Base-by-base conservation (phyloP, 495 filamentous ascomycete genomes). In the Hyphodiscus hymeniophilus region DNA sequence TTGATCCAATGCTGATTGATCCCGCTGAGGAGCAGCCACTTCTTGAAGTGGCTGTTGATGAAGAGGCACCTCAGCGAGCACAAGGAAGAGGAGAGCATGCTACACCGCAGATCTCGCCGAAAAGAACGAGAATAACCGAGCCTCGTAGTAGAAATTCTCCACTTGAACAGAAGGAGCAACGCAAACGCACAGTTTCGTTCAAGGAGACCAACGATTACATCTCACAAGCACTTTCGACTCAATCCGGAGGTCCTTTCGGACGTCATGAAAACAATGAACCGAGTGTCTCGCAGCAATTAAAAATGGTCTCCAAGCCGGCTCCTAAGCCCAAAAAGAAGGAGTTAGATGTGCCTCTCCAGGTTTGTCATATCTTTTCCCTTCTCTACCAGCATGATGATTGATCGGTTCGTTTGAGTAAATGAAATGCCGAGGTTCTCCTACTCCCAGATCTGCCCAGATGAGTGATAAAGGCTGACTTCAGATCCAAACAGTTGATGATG, bases 401-500 rank as follows among this genome's bases (percentile, higher is more conserved):
- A n/a, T n/a, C n/a, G n/a, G n/a, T n/a, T 13, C n/a, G 22, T 13
- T 20, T 13, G 38, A 7, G 20, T 6, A 22, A 20, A 15, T 22
- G n/a, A 31, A 16, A n/a, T n/a, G n/a, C n/a, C n/a, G n/a, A n/a
- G n/a, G n/a, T n/a, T n/a, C n/a, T n/a, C n/a, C n/a, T n/a, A n/a
- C n/a, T n/a, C n/a, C n/a, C n/a, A n/a, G n/a, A n/a, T n/a, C n/a
- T n/a, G n/a, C n/a, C n/a, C n/a, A n/a, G n/a, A n/a, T n/a, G n/a
- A n/a, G n/a, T n/a, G n/a, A n/a, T n/a, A n/a, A n/a, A n/a, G n/a
- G n/a, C n/a, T n/a, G n/a, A n/a, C 21, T 34, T 1, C 42, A 55
- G n/a, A n/a, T n/a, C n/a, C n/a, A n/a, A n/a, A 44, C 30, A 47
- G 23, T 35, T 50, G 22, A 38, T 24, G 24, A 32, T 42, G 23